Conservation (phyloP, 352 stramenopile genomes). For the Aphanomyces cochlioides region DNA sequence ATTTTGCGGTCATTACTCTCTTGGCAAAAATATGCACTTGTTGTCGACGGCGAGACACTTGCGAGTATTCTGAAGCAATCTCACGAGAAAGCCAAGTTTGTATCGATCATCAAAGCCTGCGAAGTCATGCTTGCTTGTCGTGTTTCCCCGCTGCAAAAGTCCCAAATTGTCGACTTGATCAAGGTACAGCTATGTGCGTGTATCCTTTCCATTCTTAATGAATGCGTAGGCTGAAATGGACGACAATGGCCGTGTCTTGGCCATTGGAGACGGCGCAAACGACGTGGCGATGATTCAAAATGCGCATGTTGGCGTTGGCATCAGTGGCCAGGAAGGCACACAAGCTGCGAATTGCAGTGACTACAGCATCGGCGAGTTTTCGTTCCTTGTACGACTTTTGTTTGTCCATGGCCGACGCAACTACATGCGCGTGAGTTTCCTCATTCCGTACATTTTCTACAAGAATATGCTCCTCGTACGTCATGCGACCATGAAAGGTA, state of each 20-base stretch:
- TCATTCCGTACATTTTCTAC: constrained; percentile 98
- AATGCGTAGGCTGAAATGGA: constrained; percentile 35
- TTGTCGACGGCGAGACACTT: constrained; percentile 56
- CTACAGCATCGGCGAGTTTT: constrained; percentile 94
- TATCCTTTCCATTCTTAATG: neutral
- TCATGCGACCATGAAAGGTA: too few relatives aligned
- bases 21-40: constrained; percentile 47
- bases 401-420: constrained; percentile 97
- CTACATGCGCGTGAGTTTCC: constrained; percentile 93
- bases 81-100: too few relatives aligned
- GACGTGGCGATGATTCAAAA: constrained; percentile 99
- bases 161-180: constrained; percentile 53
- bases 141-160: constrained; percentile 80
- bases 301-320: constrained; percentile 96
- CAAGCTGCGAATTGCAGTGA: constrained; percentile 95
- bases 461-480: constrained; percentile 94
- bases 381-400: constrained; percentile 90
- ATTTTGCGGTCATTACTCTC: constrained; percentile 47
- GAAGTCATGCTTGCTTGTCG: constrained; percentile 63
- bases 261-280: constrained; percentile 98
- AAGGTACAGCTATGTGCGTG: constrained; percentile 33
- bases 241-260: constrained; percentile 85
- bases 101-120: constrained; percentile 9
- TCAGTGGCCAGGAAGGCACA: constrained; percentile 95
- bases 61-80: constrained; percentile 4